Evolutionary conservation across 2,329 filamentous ascomycete species (phyloP).

Genomic region (Chaetomiaceae sp.): DNA sequence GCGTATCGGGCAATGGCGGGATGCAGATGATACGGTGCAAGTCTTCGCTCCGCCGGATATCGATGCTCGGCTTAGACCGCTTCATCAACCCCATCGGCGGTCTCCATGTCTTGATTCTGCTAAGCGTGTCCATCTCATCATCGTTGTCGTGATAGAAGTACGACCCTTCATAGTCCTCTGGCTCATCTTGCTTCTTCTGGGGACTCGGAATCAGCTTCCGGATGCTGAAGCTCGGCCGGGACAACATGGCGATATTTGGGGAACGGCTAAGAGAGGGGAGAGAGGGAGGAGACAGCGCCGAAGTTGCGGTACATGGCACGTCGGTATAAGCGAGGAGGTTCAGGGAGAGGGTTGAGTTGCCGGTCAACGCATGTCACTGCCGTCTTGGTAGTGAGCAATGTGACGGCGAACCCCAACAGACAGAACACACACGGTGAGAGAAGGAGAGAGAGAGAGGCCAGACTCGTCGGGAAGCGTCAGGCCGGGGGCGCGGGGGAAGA

Average conservation of each 20-base stretch:
- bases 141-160: slow-evolving; percentile 28
- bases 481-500: slow-evolving; percentile 9
- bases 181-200: slow-evolving; percentile 27
- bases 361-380: slow-evolving; percentile 14
- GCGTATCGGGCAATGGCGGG: slow-evolving; percentile 36
- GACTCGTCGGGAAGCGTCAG: slow-evolving; percentile 12
- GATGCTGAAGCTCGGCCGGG: slow-evolving; percentile 41
- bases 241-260: slow-evolving; percentile 35
- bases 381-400: slow-evolving; percentile 5
- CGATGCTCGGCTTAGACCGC: slow-evolving; percentile 35
- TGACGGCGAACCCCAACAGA: slow-evolving; percentile 8
- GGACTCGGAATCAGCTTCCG: slow-evolving; percentile 38
- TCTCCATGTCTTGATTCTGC: slow-evolving; percentile 27
- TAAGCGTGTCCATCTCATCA: slow-evolving; percentile 22
- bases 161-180: slow-evolving; percentile 26
- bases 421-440: slow-evolving; percentile 1
- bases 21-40: slow-evolving; percentile 38
- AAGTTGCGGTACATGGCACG: slow-evolving; percentile 27
- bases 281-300: slow-evolving; percentile 8
- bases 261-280: slow-evolving; percentile 8
- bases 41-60: slow-evolving; percentile 38
- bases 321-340: slow-evolving; percentile 14
- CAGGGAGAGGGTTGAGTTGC: slow-evolving; percentile 7
- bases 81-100: slow-evolving; percentile 31
- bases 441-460: slow-evolving; percentile 14